These are phyloP conservation scores for Ogataea hybrid DNA, from an alignment of 1,139 yeast species.

Conservation along the genomic window DNA sequence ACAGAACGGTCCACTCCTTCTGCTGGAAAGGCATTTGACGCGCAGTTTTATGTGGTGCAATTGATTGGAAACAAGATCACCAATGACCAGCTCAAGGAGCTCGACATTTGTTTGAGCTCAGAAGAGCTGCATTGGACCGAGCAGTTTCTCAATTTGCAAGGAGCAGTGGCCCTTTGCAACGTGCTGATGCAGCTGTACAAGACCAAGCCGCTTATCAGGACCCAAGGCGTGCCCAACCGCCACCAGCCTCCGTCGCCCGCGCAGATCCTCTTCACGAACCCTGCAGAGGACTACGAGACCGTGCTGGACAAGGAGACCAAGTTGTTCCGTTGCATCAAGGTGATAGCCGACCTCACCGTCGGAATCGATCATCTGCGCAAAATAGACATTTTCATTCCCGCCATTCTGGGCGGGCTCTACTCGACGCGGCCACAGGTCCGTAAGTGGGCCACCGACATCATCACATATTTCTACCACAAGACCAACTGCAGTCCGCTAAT, in stretches of 20 bases:
- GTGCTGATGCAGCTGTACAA: constrained; percentile 37
- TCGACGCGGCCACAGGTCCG: constrained; percentile 72
- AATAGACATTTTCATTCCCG: constrained; percentile 51
- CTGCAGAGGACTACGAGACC: constrained; percentile 35
- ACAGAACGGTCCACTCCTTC: constrained; percentile 15
- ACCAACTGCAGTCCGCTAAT: constrained; percentile 47
- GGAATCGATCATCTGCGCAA: constrained; percentile 58
- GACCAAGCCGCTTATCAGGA: constrained; percentile 27
- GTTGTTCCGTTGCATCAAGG: constrained; percentile 61
- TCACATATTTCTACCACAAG: constrained; percentile 49
- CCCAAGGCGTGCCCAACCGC: neutral
- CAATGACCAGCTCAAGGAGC: constrained; percentile 69
- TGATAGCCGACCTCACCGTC: constrained; percentile 51
- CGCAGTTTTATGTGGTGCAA: constrained; percentile 58
- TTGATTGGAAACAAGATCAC: constrained; percentile 70
- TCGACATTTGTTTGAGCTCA: constrained; percentile 89
- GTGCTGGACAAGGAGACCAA: constrained; percentile 56
- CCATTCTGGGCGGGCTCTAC: constrained; percentile 56
- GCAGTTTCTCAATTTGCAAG: constrained; percentile 77
- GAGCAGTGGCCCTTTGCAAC: constrained; percentile 78
- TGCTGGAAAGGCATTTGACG: constrained; percentile 22
- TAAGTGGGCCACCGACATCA: constrained; percentile 79
- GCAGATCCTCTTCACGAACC: constrained; percentile 27
- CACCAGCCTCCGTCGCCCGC: neutral
- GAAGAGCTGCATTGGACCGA: constrained; percentile 93